These are phyloP conservation scores for Endocalyx cinctus DNA, from an alignment of 2,329 filamentous ascomycete genomes.

Conservation along the genomic window DNA sequence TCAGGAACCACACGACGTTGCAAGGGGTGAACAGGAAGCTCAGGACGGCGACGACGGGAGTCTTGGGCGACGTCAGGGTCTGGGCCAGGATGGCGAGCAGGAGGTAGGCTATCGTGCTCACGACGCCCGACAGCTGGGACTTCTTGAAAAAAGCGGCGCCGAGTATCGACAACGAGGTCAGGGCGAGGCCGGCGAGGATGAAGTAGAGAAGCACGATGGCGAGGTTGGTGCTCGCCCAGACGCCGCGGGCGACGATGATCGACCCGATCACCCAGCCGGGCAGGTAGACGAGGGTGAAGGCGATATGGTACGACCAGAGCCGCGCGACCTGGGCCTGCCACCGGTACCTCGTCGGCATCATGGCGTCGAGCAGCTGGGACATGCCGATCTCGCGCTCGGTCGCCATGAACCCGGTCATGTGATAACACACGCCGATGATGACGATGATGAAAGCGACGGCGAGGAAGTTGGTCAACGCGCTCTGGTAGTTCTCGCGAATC, in stretches of 20 bases:
- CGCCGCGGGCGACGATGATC: conserved; percentile 55
- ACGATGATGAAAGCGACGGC: conserved; percentile 75
- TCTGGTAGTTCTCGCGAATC: conserved; percentile 68
- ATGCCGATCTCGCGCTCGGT: conserved; percentile 83
- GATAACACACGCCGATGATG: conserved; percentile 78
- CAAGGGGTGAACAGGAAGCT: conserved; percentile 80
- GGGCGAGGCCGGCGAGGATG: conserved; percentile 68
- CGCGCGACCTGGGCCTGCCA: conserved; percentile 77
- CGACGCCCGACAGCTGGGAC: conserved; percentile 82
- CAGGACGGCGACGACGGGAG: conserved; percentile 62
- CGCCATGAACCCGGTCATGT: conserved; percentile 80
- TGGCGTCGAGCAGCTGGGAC: conserved; percentile 82
- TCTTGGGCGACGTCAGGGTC: conserved; percentile 58
- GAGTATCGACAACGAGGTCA: conserved; percentile 77
- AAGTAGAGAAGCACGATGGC: conserved; percentile 70
- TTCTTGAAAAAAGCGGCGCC: conserved; percentile 81
- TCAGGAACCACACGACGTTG: conserved; percentile 79
- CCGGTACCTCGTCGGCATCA: conserved; percentile 71
- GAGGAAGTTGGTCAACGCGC: conserved; percentile 68
- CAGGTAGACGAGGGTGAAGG: conserved; percentile 74
- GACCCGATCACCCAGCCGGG: conserved; percentile 80
- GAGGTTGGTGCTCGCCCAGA: conserved; percentile 61
- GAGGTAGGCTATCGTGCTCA: conserved; percentile 66
- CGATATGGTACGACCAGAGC: conserved; percentile 73
- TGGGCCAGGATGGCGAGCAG: conserved; percentile 80